Evolutionary conservation across 192 early-diverging fungal genomes (phyloP), one percentile per base, ranked within the genome.

Genomic region (Diversispora epigaea): DNA sequence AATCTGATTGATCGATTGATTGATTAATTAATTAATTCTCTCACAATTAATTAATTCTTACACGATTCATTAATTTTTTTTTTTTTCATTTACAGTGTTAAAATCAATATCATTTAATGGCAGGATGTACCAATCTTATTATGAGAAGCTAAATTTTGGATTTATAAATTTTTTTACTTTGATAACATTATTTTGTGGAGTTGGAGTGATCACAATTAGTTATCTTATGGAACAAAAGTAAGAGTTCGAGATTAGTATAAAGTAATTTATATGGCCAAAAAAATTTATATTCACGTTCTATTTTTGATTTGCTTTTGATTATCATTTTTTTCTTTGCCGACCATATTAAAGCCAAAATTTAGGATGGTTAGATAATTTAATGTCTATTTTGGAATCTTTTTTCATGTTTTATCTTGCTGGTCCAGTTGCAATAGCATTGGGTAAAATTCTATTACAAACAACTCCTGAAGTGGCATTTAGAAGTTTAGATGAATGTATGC

Each of bases 391-490:
- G n/a, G 82, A 85, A 58, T 80, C 84, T 4, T 45, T 82, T 0
- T 54, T 82, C 5, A 86, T 88, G 84, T 84, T 85, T 63, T 82
- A 75, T 12, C 66, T 86, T 32, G 87, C 81, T 14, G 79, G 75
- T 3, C 87, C 87, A 4, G 68, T 85, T 32, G 77, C 84, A 39
- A 83, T 77, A 46, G 83, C 80, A 4, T 69, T 86, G 41, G 81
- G 83, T 6, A 86, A 86, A 71, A 67, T 88, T 0, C 58, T 88
- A 10, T 65, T 88, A 22, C 87, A 88, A 64, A 88, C 85, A 9
- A 83, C 85, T 3, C 87, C 87, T 2, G 77, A 84, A 12, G 60
- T 71, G 25, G 77, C 80, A 40, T 71, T 79, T 0, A 76, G 76
- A 45, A 78, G 80, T 11, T 73, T 88, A 12, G 87, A 88, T 41